These are phyloP conservation scores for Gossypium aridum DNA, from an alignment of 441 rosid genomes.

Conservation along the genomic window DNA sequence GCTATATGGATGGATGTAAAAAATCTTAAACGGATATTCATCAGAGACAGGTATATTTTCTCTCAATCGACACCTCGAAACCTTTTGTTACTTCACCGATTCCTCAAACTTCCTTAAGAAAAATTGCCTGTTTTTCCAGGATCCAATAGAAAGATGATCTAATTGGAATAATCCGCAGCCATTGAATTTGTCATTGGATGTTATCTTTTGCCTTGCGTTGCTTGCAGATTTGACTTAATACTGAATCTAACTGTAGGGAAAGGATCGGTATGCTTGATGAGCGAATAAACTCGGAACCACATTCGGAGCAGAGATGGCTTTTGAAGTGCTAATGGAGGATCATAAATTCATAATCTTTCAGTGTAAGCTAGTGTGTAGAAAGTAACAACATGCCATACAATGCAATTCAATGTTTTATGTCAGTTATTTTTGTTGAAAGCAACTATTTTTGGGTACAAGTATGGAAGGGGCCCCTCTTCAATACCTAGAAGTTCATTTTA, in stretches of 20 bases:
- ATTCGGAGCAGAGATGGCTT: not conserved
- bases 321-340: not conserved
- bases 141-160: not conserved
- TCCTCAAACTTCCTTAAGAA: not conserved
- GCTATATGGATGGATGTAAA: not conserved
- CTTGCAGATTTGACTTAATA: not conserved
- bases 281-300: not conserved
- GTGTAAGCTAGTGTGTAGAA: not conserved
- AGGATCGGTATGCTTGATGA: not conserved
- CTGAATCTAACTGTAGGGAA: not conserved
- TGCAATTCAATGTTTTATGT: not conserved
- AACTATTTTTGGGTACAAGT: not conserved
- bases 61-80: not conserved
- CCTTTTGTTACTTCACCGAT: not conserved
- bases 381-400: conserved; percentile 21
- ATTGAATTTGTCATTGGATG: not conserved
- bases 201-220: not conserved
- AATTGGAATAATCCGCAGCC: not conserved
- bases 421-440: not conserved
- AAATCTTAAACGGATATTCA: not conserved
- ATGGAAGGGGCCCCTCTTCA: not conserved
- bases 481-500: not conserved
- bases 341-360: not conserved
- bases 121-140: not conserved
- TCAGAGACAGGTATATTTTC: not conserved